A percentile compares a stretch with the other conserved stretches of the same genome.
phyloP scores from a whole-genome alignment of 352 stramenopile species.

The Plasmopara halstedii region DNA sequence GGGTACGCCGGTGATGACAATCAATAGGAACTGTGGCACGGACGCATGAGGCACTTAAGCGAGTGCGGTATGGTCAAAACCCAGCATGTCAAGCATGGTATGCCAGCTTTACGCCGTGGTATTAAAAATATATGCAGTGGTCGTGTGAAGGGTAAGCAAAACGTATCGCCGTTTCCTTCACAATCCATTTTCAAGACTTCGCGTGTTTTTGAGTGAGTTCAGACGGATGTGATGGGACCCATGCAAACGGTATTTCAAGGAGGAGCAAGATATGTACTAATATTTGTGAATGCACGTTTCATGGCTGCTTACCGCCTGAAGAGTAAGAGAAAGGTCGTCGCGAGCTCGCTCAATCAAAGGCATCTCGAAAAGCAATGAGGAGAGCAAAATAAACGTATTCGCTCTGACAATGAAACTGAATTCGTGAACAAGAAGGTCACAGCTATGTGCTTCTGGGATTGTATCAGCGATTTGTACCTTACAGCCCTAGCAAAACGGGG shows the following conservation, averaged over 20 bases:
- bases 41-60: neutral
- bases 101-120: neutral
- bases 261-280: slow-evolving; percentile 8
- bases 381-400: slow-evolving; percentile 5
- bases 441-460: neutral
- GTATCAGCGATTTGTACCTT: slow-evolving; percentile 1
- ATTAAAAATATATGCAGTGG: slow-evolving; percentile 5
- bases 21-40: neutral
- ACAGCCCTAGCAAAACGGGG: slow-evolving; percentile 13
- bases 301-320: slow-evolving; percentile 17
- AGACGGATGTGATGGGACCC: slow-evolving; percentile 19
- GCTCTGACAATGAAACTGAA: slow-evolving; percentile 27
- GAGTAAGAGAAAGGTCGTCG: slow-evolving; percentile 11
- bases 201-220: slow-evolving; percentile 11
- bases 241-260: neutral
- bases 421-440: slow-evolving; percentile 18
- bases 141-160: slow-evolving; percentile 18
- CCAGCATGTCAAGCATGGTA: neutral
- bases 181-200: slow-evolving; percentile 8
- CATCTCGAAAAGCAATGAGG: slow-evolving; percentile 13
- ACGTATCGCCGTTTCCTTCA: slow-evolving; percentile 3
- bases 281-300: slow-evolving; percentile 8
- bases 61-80: neutral
- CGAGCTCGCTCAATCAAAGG: neutral
- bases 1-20: slow-evolving; percentile 7